These are phyloP conservation scores for Maudiozyma humilis DNA, from an alignment of 1,139 yeast species.

Conservation along the genomic window DNA sequence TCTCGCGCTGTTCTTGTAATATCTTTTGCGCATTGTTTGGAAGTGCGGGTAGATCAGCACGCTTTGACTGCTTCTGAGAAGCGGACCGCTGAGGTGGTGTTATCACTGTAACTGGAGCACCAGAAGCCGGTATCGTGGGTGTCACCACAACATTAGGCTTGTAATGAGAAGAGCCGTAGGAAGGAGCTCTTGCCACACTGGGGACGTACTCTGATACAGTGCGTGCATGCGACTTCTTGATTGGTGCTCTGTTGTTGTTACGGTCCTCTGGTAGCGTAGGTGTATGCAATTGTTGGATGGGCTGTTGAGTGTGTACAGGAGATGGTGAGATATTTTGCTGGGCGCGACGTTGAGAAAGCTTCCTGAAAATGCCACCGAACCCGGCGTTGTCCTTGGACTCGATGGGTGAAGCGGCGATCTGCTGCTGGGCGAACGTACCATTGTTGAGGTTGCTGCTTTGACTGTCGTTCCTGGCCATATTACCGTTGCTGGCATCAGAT, in stretches of 20 bases:
- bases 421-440: slow-evolving; percentile 5
- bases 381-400: slow-evolving; percentile 16
- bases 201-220: slow-evolving; percentile 37
- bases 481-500: slow-evolving; percentile 11
- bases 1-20: slow-evolving; percentile 28
- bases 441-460: neutral
- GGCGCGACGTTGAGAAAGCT: slow-evolving; percentile 30
- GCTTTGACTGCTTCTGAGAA: slow-evolving; percentile 16
- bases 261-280: slow-evolving; percentile 1
- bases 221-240: slow-evolving; percentile 32
- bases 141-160: neutral
- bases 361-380: slow-evolving; percentile 31
- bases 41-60: slow-evolving; percentile 28
- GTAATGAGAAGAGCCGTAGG: slow-evolving; percentile 7
- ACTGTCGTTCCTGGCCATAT: neutral
- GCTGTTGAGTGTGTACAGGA: slow-evolving; percentile 1
- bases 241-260: slow-evolving; percentile 5
- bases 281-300: slow-evolving; percentile 6
- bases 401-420: slow-evolving; percentile 11
- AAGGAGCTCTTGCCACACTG: slow-evolving; percentile 10
- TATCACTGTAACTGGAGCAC: slow-evolving; percentile 7
- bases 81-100: slow-evolving; percentile 21
- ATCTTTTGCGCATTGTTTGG: slow-evolving; percentile 30
- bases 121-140: neutral
- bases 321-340: slow-evolving; percentile 7